A percentile compares a stretch with the other conserved stretches of the same genome.
These are phyloP conservation scores for Populus deltoides DNA, from an alignment of 345 rosid species.

Conservation along the genomic window DNA sequence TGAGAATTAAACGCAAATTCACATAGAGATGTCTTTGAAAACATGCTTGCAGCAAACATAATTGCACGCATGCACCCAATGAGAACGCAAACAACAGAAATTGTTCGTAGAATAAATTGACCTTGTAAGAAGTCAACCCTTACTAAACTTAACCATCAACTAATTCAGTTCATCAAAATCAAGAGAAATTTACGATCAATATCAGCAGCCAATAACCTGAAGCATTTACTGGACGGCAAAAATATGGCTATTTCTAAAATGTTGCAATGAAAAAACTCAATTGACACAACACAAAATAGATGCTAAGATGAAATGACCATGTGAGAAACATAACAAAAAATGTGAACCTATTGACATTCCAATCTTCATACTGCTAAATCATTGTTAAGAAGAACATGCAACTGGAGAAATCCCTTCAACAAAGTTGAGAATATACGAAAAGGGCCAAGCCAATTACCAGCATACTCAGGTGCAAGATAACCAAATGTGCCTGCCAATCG, in stretches of 20 bases:
- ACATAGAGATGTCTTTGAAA: not conserved
- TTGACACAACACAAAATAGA: not conserved
- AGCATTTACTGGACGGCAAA: not conserved
- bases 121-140: not conserved
- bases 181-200: not conserved
- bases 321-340: not conserved
- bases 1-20: not conserved
- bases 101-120: too few relatives aligned
- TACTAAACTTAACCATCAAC: not conserved
- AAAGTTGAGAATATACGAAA: not conserved
- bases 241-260: not conserved
- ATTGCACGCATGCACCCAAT: not conserved
- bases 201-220: not conserved
- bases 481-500: slow-evolving; percentile 29
- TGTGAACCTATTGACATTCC: not conserved
- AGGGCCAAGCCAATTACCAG: slow-evolving; percentile 10
- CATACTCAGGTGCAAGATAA: slow-evolving; percentile 35
- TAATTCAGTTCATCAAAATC: not conserved
- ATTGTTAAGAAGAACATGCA: not conserved
- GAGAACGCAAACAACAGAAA: not conserved
- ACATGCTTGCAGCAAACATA: not conserved
- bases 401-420: not conserved
- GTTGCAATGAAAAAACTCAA: not conserved
- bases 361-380: not conserved
- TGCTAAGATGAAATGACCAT: not conserved